phyloP scores from a whole-genome alignment of 1,284 basidiomycete species.

The Mycena sp. region DNA sequence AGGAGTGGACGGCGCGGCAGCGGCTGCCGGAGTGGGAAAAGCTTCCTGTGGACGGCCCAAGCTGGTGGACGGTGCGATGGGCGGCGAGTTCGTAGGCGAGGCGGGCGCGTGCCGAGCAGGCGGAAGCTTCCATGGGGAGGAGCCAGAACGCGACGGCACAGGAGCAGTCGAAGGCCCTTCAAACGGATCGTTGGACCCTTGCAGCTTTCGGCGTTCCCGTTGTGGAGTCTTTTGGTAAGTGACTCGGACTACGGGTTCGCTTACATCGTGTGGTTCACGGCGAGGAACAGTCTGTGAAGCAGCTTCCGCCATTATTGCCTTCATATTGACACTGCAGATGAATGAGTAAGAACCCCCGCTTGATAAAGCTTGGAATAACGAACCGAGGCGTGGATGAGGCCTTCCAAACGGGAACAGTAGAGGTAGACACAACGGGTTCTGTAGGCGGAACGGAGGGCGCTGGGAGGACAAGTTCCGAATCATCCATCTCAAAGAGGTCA shows the following conservation, averaged over 20 bases:
- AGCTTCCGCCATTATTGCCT: slow-evolving; percentile 87
- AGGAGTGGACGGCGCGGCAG: slow-evolving; percentile 33
- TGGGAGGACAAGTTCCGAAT: slow-evolving; percentile 45
- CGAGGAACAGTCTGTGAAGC: slow-evolving; percentile 43
- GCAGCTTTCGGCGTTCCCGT: slow-evolving; percentile 27
- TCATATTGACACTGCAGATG: slow-evolving; percentile 79
- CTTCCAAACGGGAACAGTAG: slow-evolving; percentile 54
- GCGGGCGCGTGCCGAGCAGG: background rate
- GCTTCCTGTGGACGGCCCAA: slow-evolving; percentile 27
- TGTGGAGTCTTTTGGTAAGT: slow-evolving; percentile 28
- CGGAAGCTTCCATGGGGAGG: slow-evolving; percentile 36
- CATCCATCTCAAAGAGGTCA: slow-evolving; percentile 77
- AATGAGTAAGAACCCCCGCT: slow-evolving; percentile 15
- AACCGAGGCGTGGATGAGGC: slow-evolving; percentile 53
- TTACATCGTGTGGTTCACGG: slow-evolving; percentile 7
- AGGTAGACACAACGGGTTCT: slow-evolving; percentile 19
- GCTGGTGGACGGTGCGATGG: slow-evolving; percentile 31
- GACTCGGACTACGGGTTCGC: slow-evolving; percentile 11
- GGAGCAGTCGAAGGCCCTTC: slow-evolving; percentile 15
- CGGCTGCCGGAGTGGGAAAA: slow-evolving; percentile 30
- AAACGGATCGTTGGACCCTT: slow-evolving; percentile 16
- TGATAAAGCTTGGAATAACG: slow-evolving; percentile 21
- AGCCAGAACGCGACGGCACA: slow-evolving; percentile 27
- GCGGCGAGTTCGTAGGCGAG: slow-evolving; percentile 28
- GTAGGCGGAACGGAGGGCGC: slow-evolving; percentile 2